Conservation (phyloP, 1,139 yeast genomes). For the Yamadazyma diospyri region DNA sequence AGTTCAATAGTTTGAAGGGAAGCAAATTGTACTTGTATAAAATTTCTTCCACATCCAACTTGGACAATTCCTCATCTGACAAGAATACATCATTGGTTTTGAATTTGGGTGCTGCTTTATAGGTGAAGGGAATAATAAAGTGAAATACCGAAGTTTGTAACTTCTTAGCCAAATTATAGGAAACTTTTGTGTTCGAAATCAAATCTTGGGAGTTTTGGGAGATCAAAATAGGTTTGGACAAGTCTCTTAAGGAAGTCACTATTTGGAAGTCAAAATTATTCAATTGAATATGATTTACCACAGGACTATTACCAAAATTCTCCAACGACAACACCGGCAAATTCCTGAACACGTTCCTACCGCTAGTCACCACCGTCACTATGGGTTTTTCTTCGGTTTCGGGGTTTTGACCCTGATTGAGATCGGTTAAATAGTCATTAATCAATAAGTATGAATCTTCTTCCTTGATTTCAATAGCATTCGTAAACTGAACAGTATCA, state of each 20-base stretch:
- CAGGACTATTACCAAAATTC: slow-evolving; percentile 38
- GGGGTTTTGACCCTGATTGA: slow-evolving; percentile 10
- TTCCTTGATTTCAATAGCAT: slow-evolving; percentile 31
- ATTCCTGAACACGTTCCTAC: slow-evolving; percentile 47
- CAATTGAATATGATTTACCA: slow-evolving; percentile 62
- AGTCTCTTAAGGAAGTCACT: slow-evolving; percentile 68
- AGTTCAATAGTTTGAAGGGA: slow-evolving; percentile 18
- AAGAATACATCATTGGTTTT: slow-evolving; percentile 9
- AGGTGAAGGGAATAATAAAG: slow-evolving; percentile 42
- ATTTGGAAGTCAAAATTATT: slow-evolving; percentile 57
- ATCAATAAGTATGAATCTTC: slow-evolving; percentile 55
- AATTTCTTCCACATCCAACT: slow-evolving; percentile 24
- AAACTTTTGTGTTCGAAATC: slow-evolving; percentile 43
- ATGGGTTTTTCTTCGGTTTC: slow-evolving; percentile 21
- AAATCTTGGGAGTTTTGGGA: slow-evolving; percentile 57
- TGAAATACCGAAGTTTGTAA: slow-evolving; percentile 62
- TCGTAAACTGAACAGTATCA: slow-evolving; percentile 24
- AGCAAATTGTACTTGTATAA: slow-evolving; percentile 23
- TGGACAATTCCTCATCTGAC: slow-evolving; percentile 10
- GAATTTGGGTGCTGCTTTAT: slow-evolving; percentile 4
- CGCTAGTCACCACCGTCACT: slow-evolving; percentile 51
- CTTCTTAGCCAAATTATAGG: slow-evolving; percentile 53
- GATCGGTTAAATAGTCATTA: slow-evolving; percentile 24
- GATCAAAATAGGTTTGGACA: slow-evolving; percentile 59
- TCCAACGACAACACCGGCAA: slow-evolving; percentile 52